phyloP scores from a whole-genome alignment of 2,329 filamentous ascomycete species.

The Pseudopyricularia javanii region DNA sequence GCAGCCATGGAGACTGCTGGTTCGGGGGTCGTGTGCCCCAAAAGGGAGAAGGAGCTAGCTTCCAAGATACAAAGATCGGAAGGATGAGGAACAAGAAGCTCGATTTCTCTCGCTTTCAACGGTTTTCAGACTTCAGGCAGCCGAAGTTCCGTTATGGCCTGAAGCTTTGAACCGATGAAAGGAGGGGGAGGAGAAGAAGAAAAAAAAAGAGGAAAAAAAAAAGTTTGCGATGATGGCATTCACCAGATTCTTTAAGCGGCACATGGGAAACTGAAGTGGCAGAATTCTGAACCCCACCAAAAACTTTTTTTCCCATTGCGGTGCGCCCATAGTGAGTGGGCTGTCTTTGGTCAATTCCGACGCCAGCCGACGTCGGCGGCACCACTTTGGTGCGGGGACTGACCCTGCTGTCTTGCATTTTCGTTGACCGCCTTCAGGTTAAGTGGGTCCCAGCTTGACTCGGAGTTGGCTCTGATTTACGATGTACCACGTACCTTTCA shows the following conservation, averaged over 20 bases:
- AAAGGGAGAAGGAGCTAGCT: background rate
- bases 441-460: background rate
- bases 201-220: background rate
- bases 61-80: background rate
- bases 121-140: conserved; percentile 1
- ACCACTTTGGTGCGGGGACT: background rate
- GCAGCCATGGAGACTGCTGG: conserved; percentile 18
- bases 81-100: background rate
- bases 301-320: conserved; percentile 1
- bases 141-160: conserved; percentile 1
- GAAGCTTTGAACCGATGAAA: conserved; percentile 1
- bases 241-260: background rate
- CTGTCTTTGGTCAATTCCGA: conserved; percentile 3
- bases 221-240: background rate
- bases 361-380: background rate
- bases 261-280: background rate
- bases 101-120: background rate
- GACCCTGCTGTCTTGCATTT: background rate
- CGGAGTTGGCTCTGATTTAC: background rate
- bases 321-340: background rate
- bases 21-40: background rate
- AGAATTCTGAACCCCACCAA: conserved; percentile 1
- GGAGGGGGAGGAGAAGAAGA: conserved; percentile 1
- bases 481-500: too few relatives aligned
- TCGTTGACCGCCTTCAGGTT: background rate